phyloP scores from a whole-genome alignment of 352 stramenopile species.

The Elongisporangium anandrum region DNA sequence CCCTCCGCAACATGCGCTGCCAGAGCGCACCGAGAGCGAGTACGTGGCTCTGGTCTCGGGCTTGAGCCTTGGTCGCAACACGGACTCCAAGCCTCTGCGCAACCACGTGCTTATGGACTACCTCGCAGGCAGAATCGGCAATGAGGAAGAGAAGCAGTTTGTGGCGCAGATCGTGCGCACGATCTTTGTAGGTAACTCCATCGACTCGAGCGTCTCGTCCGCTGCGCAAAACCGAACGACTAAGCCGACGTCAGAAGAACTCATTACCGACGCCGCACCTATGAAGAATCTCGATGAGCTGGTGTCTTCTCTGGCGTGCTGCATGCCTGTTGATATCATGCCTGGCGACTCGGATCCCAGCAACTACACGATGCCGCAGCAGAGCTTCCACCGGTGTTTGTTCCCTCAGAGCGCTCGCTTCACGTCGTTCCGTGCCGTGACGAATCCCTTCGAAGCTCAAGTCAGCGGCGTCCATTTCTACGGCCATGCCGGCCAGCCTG shows the following conservation, averaged over 20 bases:
- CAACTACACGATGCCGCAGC: constrained; percentile 89
- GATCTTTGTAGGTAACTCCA: constrained; percentile 63
- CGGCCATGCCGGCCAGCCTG: constrained; percentile 84
- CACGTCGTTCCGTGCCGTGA: constrained; percentile 75
- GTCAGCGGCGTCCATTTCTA: constrained; percentile 68
- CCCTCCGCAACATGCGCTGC: constrained; percentile 42
- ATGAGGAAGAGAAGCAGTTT: constrained; percentile 47
- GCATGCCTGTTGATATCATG: constrained; percentile 91
- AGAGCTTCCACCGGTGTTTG: constrained; percentile 93
- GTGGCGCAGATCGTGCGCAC: constrained; percentile 72
- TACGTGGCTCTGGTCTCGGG: constrained; percentile 73
- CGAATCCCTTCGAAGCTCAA: constrained; percentile 91
- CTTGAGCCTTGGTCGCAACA: constrained; percentile 35
- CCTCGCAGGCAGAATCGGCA: constrained; percentile 55
- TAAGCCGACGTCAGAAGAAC: constrained; percentile 41
- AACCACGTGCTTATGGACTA: constrained; percentile 78
- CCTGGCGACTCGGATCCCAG: constrained; percentile 87
- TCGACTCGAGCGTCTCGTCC: constrained; percentile 22
- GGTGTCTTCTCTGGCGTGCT: constrained; percentile 60
- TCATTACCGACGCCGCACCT: constrained; percentile 39
- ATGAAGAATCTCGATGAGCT: constrained; percentile 71
- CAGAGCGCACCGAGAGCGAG: constrained; percentile 35
- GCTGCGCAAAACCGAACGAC: constrained; percentile 16
- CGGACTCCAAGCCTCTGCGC: constrained; percentile 31
- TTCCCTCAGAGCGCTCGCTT: constrained; percentile 85